phyloP scores from a whole-genome alignment of 257 asterid genomes.

The Capsicum baccatum region DNA sequence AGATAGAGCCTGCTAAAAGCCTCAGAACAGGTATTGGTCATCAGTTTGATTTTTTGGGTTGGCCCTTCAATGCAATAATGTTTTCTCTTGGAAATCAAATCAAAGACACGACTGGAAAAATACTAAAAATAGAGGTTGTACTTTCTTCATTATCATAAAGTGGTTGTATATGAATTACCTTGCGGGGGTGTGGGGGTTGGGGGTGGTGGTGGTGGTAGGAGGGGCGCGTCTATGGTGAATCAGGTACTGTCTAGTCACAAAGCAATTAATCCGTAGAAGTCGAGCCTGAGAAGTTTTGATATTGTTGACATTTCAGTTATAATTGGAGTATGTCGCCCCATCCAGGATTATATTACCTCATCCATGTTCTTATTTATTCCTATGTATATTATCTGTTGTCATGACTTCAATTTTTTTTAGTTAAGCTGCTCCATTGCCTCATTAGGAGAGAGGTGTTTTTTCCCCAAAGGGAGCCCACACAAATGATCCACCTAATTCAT shows the following conservation, averaged over 20 bases:
- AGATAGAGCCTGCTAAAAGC: neutral
- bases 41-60: neutral
- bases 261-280: neutral
- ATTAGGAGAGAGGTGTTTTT: neutral
- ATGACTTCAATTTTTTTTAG: constrained; percentile 5
- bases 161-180: neutral
- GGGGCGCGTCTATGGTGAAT: neutral
- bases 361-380: constrained; percentile 12
- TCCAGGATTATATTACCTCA: neutral
- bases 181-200: too few species aligned
- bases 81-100: constrained; percentile 1
- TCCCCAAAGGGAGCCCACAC: neutral
- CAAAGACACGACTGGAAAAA: neutral
- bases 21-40: neutral
- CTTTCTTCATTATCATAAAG: neutral
- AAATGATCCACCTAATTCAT: constrained; percentile 17
- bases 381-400: neutral
- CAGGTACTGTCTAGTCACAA: neutral
- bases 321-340: neutral
- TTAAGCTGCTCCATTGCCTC: neutral
- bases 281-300: neutral
- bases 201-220: too few species aligned
- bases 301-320: neutral
- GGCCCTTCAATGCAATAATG: neutral
- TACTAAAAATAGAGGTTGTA: constrained; percentile 8